Percentiles rank a stretch among this genome's conserved stretches.
Conservation (phyloP, 768 basidiomycete species). For the Kwoniella mangroviensis region DNA sequence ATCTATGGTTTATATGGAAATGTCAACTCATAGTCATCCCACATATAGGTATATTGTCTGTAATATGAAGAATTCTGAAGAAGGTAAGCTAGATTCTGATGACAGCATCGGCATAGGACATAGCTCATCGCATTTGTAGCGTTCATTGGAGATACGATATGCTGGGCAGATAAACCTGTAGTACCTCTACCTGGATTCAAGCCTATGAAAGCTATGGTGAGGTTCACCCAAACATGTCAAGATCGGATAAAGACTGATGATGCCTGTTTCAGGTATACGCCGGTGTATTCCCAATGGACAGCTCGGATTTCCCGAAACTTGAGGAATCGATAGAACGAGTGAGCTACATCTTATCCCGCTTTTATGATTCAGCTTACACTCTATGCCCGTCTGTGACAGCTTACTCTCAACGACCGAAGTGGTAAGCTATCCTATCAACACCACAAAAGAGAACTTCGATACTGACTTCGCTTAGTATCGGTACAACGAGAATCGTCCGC, state of each 20-base stretch:
- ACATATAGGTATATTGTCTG: slow-evolving; percentile 64
- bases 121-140: slow-evolving; percentile 10
- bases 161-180: slow-evolving; percentile 72
- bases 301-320: slow-evolving; percentile 85
- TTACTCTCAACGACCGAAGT: slow-evolving; percentile 56
- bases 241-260: neutral
- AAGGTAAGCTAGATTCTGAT: slow-evolving; percentile 64
- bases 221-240: slow-evolving; percentile 22
- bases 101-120: neutral
- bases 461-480: slow-evolving; percentile 84
- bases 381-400: slow-evolving; percentile 21
- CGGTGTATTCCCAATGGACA: slow-evolving; percentile 91
- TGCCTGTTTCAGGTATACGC: slow-evolving; percentile 96
- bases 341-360: slow-evolving; percentile 40
- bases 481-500: slow-evolving; percentile 89
- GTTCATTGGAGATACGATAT: slow-evolving; percentile 86
- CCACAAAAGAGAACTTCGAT: slow-evolving; percentile 45
- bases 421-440: slow-evolving; percentile 33
- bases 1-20: too few relatives aligned
- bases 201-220: slow-evolving; percentile 90
- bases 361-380: slow-evolving; percentile 17
- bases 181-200: slow-evolving; percentile 89
- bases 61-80: slow-evolving; percentile 96
- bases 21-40: neutral
- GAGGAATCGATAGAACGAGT: slow-evolving; percentile 95